Percentiles rank a stretch among this genome's conserved stretches.
Evolutionary conservation across 768 basidiomycete species (phyloP).

Genomic region (Suillus americanus): DNA sequence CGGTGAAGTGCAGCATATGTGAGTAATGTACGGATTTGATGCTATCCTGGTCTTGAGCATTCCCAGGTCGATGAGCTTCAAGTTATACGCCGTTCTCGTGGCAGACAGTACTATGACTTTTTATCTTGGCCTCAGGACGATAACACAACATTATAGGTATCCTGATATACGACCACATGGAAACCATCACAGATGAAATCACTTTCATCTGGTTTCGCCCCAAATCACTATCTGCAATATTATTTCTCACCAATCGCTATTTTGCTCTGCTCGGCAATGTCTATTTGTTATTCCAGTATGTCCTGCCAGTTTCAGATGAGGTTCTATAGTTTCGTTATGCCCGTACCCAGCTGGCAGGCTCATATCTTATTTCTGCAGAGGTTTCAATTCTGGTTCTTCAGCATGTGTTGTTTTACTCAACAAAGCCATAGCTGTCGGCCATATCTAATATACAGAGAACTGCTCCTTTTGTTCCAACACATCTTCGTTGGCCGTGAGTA

Average conservation of each 20-base stretch:
- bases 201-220: conserved; percentile 46
- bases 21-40: neutral
- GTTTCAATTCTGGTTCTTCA: neutral
- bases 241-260: conserved; percentile 54
- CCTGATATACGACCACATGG: conserved; percentile 29
- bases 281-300: conserved; percentile 29
- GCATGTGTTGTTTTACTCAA: neutral
- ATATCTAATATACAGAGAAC: conserved; percentile 40
- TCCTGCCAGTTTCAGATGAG: conserved; percentile 13
- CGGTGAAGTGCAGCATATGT: neutral
- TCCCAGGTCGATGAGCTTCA: conserved; percentile 1
- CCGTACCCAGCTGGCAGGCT: neutral
- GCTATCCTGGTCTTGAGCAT: neutral
- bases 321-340: neutral
- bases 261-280: conserved; percentile 42
- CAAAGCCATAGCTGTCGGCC: conserved; percentile 36
- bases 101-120: conserved; percentile 5
- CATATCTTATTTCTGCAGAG: conserved; percentile 3
- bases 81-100: neutral
- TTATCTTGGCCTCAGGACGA: neutral
- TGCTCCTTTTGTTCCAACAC: conserved; percentile 44
- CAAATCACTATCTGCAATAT: conserved; percentile 37
- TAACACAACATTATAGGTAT: conserved; percentile 17
- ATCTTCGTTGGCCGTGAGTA: conserved; percentile 46
- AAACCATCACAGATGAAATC: conserved; percentile 37